Percentiles rank a stretch among this genome's conserved stretches.
These are phyloP conservation scores for Geosmithia putterillii DNA, from an alignment of 2,329 filamentous ascomycete species.

Conservation along the genomic window DNA sequence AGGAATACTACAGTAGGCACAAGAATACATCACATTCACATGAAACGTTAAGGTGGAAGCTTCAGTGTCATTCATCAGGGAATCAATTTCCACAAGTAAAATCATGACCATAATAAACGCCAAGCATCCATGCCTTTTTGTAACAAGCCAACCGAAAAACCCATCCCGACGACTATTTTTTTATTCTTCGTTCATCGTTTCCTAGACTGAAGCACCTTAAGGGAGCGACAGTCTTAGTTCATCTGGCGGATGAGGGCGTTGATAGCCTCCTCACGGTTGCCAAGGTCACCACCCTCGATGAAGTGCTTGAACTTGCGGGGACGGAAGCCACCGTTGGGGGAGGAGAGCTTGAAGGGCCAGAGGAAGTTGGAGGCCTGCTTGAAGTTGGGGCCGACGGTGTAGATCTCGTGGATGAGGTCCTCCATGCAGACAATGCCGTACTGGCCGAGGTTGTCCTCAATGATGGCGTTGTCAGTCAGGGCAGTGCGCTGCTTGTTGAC, in stretches of 20 bases:
- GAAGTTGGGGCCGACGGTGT: conserved; percentile 97
- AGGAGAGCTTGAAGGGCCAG: conserved; percentile 99
- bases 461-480: conserved; percentile 94
- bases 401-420: conserved; percentile 98
- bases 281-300: conserved; percentile 95
- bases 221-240: conserved; percentile 54
- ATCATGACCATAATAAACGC: conserved; percentile 26
- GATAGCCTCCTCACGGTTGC: conserved; percentile 98
- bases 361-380: conserved; percentile 99
- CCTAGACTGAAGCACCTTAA: not conserved
- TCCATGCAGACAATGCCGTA: conserved; percentile 99
- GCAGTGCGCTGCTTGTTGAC: conserved; percentile 95
- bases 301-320: conserved; percentile 98
- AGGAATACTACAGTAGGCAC: too few species aligned
- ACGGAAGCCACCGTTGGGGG: conserved; percentile 94
- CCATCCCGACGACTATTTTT: conserved; percentile 6
- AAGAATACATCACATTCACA: not conserved
- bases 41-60: conserved; percentile 14
- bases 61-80: conserved; percentile 26
- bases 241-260: conserved; percentile 93
- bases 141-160: conserved; percentile 3
- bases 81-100: conserved; percentile 22
- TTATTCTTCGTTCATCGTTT: not conserved
- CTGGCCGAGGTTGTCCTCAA: conserved; percentile 93
- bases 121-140: conserved; percentile 24